Base-by-base conservation (phyloP, 164 flowering plant genomes). In the Aristolochia fimbriata region DNA sequence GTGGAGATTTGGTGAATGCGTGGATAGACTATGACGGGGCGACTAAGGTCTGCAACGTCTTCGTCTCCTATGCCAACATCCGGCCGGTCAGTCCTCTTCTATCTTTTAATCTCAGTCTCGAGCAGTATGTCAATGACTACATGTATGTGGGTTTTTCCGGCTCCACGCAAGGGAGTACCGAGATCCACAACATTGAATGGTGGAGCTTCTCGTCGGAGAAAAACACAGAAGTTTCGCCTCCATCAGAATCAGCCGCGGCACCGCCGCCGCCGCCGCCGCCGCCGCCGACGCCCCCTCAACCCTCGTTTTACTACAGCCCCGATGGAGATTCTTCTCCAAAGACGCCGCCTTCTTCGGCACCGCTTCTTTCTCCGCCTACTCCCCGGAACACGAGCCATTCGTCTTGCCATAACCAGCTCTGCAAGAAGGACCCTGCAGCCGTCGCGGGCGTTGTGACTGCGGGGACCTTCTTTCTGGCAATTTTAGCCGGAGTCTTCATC, bases 121-220 rank as follows among this genome's bases (percentile, higher is more conserved):
- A 52, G 59, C 75, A 64, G 62, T 80, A 68, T 58, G 76, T 86
- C 22, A 69, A 66, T 57, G 97, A 91, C 62, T 76, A 75, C 61
- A 81, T 85, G 89, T 93, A 64, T 63, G 96, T 93, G 1, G 97
- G 97, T 6, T 91, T 93, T 65, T 80, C 88, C 23, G 95, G 85
- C 22, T 88, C 96, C 17, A 90, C 97, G 14, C 99, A 93, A 66
- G 97, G 96, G 20, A 93, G 99, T 66, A 90, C 99, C 0, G 97
- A 93, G 71, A 68, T 67, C 46, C 99, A 90, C 68, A 83, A 71
- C 55, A 71, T 93, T 15, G 83, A 83, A 43, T 85, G 95, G 96
- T 93, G 97, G 97, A 93, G 92, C 62, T 93, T 93, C 66, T 74
- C 73, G 47, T 90, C 99, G 2, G 77, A 81, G 0, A 80, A 83